A percentile compares a stretch with the other conserved stretches of the same genome.
Conservation (phyloP, 2,329 filamentous ascomycete genomes). For the Ascochyta fabae region DNA sequence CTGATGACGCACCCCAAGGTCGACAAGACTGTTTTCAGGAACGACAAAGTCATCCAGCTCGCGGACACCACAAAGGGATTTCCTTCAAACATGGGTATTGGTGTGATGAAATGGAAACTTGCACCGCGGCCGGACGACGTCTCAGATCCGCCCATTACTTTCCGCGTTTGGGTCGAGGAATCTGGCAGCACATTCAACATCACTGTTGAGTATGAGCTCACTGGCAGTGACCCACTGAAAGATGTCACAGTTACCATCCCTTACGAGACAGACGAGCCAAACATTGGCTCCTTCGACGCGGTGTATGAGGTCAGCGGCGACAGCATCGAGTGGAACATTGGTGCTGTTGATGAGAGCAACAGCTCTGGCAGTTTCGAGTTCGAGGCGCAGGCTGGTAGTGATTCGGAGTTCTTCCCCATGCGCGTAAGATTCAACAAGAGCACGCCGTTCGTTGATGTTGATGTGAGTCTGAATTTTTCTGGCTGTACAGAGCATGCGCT, state of each 20-base stretch:
- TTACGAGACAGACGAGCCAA: conserved; percentile 82
- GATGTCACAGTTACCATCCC: conserved; percentile 90
- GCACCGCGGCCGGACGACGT: conserved; percentile 80
- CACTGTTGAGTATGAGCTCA: conserved; percentile 95
- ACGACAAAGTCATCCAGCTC: conserved; percentile 83
- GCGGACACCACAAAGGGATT: conserved; percentile 88
- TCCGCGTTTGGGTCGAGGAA: conserved; percentile 97
- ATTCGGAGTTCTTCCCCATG: conserved; percentile 99
- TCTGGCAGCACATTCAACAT: conserved; percentile 82
- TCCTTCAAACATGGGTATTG: conserved; percentile 91
- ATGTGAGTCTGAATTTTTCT: conserved; percentile 69
- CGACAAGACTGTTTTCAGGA: conserved; percentile 85
- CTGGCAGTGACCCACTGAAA: conserved; percentile 75
- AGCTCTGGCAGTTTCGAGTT: conserved; percentile 91
- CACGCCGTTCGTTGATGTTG: conserved; percentile 86
- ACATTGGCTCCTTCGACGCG: conserved; percentile 91
- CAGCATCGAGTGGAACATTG: conserved; percentile 91
- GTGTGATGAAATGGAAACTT: conserved; percentile 90
- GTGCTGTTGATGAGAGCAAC: conserved; percentile 82
- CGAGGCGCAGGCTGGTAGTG: conserved; percentile 84
- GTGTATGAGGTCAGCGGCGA: conserved; percentile 94
- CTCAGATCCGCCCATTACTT: conserved; percentile 86
- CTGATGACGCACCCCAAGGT: conserved; percentile 97
- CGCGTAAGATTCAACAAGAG: conserved; percentile 85
- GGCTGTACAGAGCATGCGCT: conserved; percentile 5